Evolutionary conservation across 73 alveolate species (phyloP), one percentile per base, ranked within the genome.

Genomic region (Tetrahymena thermophila): DNA sequence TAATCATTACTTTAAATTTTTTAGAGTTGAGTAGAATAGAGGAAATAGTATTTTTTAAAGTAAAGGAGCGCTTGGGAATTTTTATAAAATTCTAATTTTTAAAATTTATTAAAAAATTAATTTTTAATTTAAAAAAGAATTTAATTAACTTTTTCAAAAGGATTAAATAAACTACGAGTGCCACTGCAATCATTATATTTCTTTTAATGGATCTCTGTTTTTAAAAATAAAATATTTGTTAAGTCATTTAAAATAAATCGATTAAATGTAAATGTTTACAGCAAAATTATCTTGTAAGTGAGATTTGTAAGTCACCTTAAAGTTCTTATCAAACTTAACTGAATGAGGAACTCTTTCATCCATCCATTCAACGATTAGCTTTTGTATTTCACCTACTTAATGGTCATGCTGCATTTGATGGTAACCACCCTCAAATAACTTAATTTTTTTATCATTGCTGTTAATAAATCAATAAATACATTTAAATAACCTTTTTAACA

Each of bases 381-480:
- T 23, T 25, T 95, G 55, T 50, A 95, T 34, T 71, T 31, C 85
- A 58, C 83, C 85, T 28, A 95, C 93, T 50, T 95, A 94, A 34
- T 43, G 85, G 43, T 95, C 97, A 50, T 95, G 97, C 37, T 95
- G 89, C 94, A 95, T 85, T 85, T 95, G 89, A 89, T 95, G 97
- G 89, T 95, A 95, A 35, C 97, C 97, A 37, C 94, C 95, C 23
- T 85, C 94, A 89, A 95, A 95, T 56, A 95, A 56, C 44, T 95
- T 85, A 28, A 95, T 31, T 10, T 25, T 13, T n/a, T 95, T 95
- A 85, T 95, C 97, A 21, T 42, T 44, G 11, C 95, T 85, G 14
- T 93, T 93, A 28, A 28, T 25, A 28, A 71, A 71, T 93, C 84
- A 28, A 28, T 25, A 28, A 71, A 71, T 17, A 71, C 6, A 71